Evolutionary conservation across 192 early-diverging fungal species (phyloP), one percentile per base, ranked within the genome.

Genomic region (Radiomyces spectabilis): DNA sequence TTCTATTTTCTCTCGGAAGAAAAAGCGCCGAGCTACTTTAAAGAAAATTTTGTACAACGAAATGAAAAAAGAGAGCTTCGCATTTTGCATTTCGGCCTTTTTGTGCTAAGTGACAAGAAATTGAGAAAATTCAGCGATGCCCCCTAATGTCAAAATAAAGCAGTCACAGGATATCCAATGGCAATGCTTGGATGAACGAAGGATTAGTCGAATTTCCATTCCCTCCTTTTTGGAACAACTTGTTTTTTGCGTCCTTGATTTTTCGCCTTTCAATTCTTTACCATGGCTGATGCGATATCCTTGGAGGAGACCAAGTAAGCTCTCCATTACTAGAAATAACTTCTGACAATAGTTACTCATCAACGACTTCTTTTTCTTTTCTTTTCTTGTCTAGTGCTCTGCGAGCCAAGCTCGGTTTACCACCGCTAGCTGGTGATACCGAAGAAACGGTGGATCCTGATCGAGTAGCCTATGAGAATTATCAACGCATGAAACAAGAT

Each of bases 401-500:
- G 44, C 75, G 81, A 58, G 59, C 53, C 13, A 75, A 72, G 54
- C 51, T 79, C 5, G 81, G 81, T 32, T 50, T 83, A 10, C 63
- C 68, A 31, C 74, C 75, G 7, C 38, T 81, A 6, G 51, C 65
- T 9, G 67, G 41, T 6, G 71, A 66, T 9, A 53, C 51, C 19
- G 70, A 65, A 19, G 61, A 57, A 8, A 44, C 44, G 42, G 56
- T 65, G 42, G 51, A 59, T 22, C 39, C 73, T 34, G 60, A 79
- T 47, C 47, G 65, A 44, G 52, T 60, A 38, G 82, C 80, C 12
- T 70, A 81, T 30, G 75, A 81, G 25, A 85, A 89, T 56, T 73
- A 62, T 44, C 73, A 59, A 44, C 67, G 71, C 15, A 58, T 77
- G 21, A 65, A 76, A 10, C 69, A 70, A 5, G 81, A 87, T 26